Evolutionary conservation across 2,329 filamentous ascomycete species (phyloP), one percentile per base, ranked within the genome.

Genomic region (Botrytis aclada): DNA sequence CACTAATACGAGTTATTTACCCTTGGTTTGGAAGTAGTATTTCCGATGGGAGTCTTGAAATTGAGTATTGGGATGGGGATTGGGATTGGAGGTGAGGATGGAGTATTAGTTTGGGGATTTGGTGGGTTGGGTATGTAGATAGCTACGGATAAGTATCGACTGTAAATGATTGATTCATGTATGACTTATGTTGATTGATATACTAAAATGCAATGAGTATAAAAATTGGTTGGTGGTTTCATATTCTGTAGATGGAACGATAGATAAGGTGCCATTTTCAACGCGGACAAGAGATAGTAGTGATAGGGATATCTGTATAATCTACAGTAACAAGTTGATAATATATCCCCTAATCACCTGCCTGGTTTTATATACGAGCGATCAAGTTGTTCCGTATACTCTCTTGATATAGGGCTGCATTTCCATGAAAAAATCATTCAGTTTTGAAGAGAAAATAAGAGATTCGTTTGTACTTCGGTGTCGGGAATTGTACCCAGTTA

Each of bases 401-500:
- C 47, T 3, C 47, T n/a, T 5, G 25, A 45, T 22, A 45, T 29
- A 29, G 14, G 51, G 3, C 51, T 8, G 0, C 12, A 29, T 16
- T 54, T 54, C 3, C 10, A 54, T 16, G 18, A 3, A 16, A 29
- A 54, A 29, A 29, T 29, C 14, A 54, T 54, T 4, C 51, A 29
- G 0, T 18, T 18, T 4, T 18, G n/a, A 18, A 54, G 29, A 29
- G n/a, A 29, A 1, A 54, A 7, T 54, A 54, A 54, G 14, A 54
- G n/a, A 29, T 18, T 29, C n/a, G 3, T 51, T 2, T 29, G 6
- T 16, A 54, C n/a, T 18, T 54, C 14, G 3, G 12, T 1, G n/a
- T 7, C 18, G n/a, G 3, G 14, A 4, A 18, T 1, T 3, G n/a
- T 8, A 29, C 51, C 51, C 14, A 18, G n/a, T 56, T 0, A 3